A percentile compares a stretch with the other conserved stretches of the same genome.
Evolutionary conservation across 1,139 yeast genomes (phyloP).

Genomic region (Saccharomycopsis crataegensis): DNA sequence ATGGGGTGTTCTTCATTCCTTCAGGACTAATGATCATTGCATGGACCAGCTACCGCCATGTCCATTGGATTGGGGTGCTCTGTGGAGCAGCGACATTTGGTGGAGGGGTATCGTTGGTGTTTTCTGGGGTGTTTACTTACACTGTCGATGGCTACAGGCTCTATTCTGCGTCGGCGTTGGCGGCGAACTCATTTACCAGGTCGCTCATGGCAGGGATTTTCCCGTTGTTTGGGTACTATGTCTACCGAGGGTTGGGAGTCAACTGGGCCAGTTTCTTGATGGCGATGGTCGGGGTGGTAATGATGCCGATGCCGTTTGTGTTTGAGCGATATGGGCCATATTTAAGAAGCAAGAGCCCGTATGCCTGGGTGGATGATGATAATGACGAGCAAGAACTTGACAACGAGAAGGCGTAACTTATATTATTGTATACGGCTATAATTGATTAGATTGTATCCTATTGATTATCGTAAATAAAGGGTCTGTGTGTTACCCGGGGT

Average conservation of each 20-base stretch:
- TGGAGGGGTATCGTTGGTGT: slow-evolving; percentile 82
- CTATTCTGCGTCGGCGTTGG: slow-evolving; percentile 81
- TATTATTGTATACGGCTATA: no score
- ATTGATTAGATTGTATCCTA: no score
- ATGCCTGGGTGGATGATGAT: slow-evolving; percentile 15
- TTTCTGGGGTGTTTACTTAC: slow-evolving; percentile 79
- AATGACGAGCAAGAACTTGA: no score
- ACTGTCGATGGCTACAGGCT: slow-evolving; percentile 81
- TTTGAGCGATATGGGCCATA: slow-evolving; percentile 63
- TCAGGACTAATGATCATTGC: slow-evolving; percentile 81
- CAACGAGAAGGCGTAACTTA: no score
- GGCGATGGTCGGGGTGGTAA: slow-evolving; percentile 76
- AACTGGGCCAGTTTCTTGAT: slow-evolving; percentile 81
- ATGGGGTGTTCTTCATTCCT: slow-evolving; percentile 86
- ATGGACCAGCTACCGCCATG: slow-evolving; percentile 71
- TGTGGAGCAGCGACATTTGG: slow-evolving; percentile 85
- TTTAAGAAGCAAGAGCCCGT: slow-evolving; percentile 43
- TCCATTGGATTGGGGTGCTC: slow-evolving; percentile 93
- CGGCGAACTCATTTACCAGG: slow-evolving; percentile 83
- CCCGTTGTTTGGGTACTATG: slow-evolving; percentile 72
- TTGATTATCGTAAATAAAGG: no score
- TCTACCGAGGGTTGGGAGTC: slow-evolving; percentile 66
- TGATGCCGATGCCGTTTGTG: slow-evolving; percentile 75
- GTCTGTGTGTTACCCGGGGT: no score
- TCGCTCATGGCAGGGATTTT: slow-evolving; percentile 84